Percentiles rank a stretch among this genome's conserved stretches.
Evolutionary conservation across 768 basidiomycete genomes (phyloP).

Genomic region (Suillus ampliporus): DNA sequence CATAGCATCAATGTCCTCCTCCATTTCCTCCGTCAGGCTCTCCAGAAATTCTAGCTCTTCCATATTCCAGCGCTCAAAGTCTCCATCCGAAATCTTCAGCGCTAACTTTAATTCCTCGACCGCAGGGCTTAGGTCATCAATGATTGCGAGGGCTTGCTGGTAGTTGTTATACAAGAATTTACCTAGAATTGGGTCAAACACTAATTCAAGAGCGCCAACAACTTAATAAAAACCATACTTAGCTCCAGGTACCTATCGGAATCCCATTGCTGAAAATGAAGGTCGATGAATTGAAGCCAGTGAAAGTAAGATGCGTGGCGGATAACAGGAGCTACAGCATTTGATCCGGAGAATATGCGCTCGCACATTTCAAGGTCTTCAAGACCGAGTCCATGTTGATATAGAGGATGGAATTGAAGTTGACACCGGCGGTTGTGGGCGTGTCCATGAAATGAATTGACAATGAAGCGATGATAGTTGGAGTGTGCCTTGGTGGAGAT

Average conservation of each 20-base stretch:
- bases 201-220: neutral
- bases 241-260: constrained; percentile 8
- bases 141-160: constrained; percentile 21
- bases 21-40: constrained; percentile 2
- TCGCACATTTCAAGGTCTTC: too few species aligned
- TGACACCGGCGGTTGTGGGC: too few species aligned
- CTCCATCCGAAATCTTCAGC: neutral
- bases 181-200: neutral
- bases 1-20: constrained; percentile 27
- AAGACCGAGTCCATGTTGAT: too few species aligned
- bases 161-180: constrained; percentile 23
- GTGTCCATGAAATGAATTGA: too few species aligned
- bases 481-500: too few species aligned
- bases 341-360: too few species aligned
- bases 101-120: neutral
- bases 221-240: constrained; percentile 9
- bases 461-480: too few species aligned
- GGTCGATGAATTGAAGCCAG: too few species aligned
- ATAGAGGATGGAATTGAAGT: too few species aligned
- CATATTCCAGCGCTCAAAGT: constrained; percentile 6
- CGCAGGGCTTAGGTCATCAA: neutral
- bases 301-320: too few species aligned
- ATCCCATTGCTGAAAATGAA: too few species aligned
- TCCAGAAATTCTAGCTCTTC: constrained; percentile 6
- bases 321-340: too few species aligned